These are phyloP conservation scores for Xylariaceae sp. DNA, from an alignment of 2,329 filamentous ascomycete genomes.

Conservation along the genomic window DNA sequence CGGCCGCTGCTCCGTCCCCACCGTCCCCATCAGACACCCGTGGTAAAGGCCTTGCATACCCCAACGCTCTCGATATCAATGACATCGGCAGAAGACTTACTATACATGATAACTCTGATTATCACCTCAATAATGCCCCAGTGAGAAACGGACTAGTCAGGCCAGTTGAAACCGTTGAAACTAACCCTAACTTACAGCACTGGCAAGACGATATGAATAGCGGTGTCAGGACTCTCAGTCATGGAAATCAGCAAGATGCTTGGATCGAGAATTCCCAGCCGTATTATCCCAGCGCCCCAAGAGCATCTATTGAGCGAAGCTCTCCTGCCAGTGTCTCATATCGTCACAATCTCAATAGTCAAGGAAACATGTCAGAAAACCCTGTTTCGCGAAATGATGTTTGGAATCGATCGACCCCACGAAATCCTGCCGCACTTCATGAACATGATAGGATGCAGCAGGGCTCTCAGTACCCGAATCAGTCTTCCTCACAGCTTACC, in stretches of 20 bases:
- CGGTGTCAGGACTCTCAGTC: conserved; percentile 17
- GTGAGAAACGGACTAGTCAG: conserved; percentile 22
- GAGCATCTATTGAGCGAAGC: conserved; percentile 37
- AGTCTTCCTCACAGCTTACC: conserved; percentile 24
- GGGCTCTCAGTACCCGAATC: conserved; percentile 29
- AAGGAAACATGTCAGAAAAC: conserved; percentile 29
- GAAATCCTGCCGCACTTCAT: conserved; percentile 32
- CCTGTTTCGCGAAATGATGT: conserved; percentile 31
- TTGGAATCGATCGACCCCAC: conserved; percentile 37
- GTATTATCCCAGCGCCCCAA: conserved; percentile 29
- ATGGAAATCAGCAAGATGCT: conserved; percentile 31
- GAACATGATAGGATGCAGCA: conserved; percentile 38
- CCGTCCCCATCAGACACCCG: conserved; percentile 22
- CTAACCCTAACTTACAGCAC: conserved; percentile 43
- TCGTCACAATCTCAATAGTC: conserved; percentile 29
- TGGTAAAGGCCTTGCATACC: conserved; percentile 14
- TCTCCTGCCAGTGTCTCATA: conserved; percentile 35
- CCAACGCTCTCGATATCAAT: conserved; percentile 33
- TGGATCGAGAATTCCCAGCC: conserved; percentile 31
- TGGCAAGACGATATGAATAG: conserved; percentile 38
- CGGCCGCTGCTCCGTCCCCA: conserved; percentile 19
- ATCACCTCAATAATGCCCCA: conserved; percentile 12
- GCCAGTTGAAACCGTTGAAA: conserved; percentile 37
- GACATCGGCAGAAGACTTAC: conserved; percentile 33
- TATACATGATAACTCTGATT: conserved; percentile 32